A percentile compares a stretch with the other conserved stretches of the same genome.
Evolutionary conservation across 1,284 basidiomycete species (phyloP).

Genomic region (Ceratobasidium sp.): DNA sequence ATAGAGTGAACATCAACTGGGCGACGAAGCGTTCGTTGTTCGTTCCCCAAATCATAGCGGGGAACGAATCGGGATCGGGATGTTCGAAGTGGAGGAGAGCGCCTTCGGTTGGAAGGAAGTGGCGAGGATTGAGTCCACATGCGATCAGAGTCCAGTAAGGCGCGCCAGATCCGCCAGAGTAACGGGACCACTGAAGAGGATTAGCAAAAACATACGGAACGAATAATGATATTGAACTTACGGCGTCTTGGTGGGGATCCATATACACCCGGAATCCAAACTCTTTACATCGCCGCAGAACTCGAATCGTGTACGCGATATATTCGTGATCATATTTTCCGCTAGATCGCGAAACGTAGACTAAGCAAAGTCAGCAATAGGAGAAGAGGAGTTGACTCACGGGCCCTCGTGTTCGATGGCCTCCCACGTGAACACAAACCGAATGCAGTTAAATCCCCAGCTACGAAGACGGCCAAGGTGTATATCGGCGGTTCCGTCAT

Average conservation of each 20-base stretch:
- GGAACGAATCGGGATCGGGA: constrained; percentile 81
- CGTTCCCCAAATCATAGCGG: constrained; percentile 97
- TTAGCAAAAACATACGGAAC: neutral
- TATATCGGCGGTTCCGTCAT: constrained; percentile 88
- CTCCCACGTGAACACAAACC: constrained; percentile 96
- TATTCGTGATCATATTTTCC: constrained; percentile 92
- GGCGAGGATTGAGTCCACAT: constrained; percentile 89
- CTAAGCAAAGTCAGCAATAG: neutral
- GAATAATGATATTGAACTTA: constrained; percentile 65
- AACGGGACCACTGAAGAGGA: constrained; percentile 88
- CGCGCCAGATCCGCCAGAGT: constrained; percentile 95
- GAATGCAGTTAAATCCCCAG: constrained; percentile 95
- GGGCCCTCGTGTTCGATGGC: constrained; percentile 93
- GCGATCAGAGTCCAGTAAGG: constrained; percentile 95
- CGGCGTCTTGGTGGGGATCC: constrained; percentile 97
- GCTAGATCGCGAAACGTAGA: no score
- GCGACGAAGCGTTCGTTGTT: constrained; percentile 92
- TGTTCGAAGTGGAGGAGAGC: constrained; percentile 93
- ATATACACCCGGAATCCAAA: constrained; percentile 96
- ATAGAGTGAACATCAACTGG: constrained; percentile 93
- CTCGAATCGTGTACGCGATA: constrained; percentile 91
- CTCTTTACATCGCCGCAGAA: constrained; percentile 90
- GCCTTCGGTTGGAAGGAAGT: constrained; percentile 86
- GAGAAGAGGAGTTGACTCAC: constrained; percentile 66
- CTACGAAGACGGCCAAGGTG: constrained; percentile 87